Percentiles rank a stretch among this genome's conserved stretches.
Conservation (phyloP, 2,329 filamentous ascomycete species). For the Stachybotrys chartarum region DNA sequence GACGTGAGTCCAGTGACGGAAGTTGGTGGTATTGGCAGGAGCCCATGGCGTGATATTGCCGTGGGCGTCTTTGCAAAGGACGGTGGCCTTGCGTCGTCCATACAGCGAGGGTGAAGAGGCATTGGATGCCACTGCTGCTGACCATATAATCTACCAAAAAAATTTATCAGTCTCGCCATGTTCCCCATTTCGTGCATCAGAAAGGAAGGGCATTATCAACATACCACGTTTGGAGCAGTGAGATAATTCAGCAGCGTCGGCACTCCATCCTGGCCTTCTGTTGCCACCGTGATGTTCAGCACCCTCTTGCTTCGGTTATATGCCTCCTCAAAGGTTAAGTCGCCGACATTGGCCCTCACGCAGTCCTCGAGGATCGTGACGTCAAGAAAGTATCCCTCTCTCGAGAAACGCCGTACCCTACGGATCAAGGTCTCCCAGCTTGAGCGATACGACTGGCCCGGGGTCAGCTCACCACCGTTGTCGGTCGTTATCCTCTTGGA, state of each 20-base stretch:
- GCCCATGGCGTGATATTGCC: slow-evolving; percentile 71
- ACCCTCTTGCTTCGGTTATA: slow-evolving; percentile 79
- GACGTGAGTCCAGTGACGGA: slow-evolving; percentile 61
- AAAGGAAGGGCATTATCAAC: slow-evolving; percentile 24
- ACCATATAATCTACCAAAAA: slow-evolving; percentile 61
- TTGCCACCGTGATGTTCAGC: slow-evolving; percentile 85
- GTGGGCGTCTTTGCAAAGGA: slow-evolving; percentile 71
- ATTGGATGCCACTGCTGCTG: slow-evolving; percentile 71
- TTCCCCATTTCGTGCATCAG: slow-evolving; percentile 4
- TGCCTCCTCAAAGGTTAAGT: slow-evolving; percentile 89
- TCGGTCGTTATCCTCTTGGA: slow-evolving; percentile 20
- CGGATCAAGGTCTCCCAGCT: slow-evolving; percentile 55
- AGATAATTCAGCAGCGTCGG: slow-evolving; percentile 87
- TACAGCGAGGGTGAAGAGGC: slow-evolving; percentile 59
- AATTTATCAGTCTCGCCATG: neutral
- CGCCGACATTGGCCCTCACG: slow-evolving; percentile 76
- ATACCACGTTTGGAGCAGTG: slow-evolving; percentile 84
- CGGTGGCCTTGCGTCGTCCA: slow-evolving; percentile 52
- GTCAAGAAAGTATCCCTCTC: slow-evolving; percentile 79
- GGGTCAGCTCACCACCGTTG: slow-evolving; percentile 19
- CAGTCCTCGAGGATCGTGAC: slow-evolving; percentile 75
- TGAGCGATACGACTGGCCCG: slow-evolving; percentile 30
- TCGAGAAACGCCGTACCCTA: slow-evolving; percentile 60
- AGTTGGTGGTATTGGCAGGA: slow-evolving; percentile 51
- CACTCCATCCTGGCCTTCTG: slow-evolving; percentile 64